Conservation (phyloP, 805 yeast genomes). For the Sugiyamaella smithiae region DNA sequence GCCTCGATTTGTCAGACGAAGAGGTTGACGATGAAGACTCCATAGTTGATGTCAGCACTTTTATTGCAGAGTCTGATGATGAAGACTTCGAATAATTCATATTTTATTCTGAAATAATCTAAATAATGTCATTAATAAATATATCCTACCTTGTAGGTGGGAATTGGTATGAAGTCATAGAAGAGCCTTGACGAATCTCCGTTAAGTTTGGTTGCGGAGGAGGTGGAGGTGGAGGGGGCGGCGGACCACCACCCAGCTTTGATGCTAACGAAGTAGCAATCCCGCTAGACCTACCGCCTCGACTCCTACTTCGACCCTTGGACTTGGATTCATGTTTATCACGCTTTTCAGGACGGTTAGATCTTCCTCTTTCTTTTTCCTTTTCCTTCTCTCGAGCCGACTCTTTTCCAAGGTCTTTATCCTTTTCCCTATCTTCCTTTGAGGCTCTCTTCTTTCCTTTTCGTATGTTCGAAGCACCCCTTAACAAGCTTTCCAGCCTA, state of each 20-base stretch:
- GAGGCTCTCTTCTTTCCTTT: constrained; percentile 22
- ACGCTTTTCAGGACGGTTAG: constrained; percentile 6
- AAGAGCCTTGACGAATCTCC: not conserved
- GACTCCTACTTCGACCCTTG: constrained; percentile 1
- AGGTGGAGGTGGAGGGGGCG: not conserved
- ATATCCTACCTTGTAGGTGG: not conserved
- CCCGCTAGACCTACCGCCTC: not conserved
- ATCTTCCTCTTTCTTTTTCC: not conserved
- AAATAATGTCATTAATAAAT: not conserved
- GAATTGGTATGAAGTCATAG: not conserved
- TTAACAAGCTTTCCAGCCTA: constrained; percentile 34
- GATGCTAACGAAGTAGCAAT: not conserved
- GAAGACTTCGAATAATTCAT: constrained; percentile 5
- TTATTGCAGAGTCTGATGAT: constrained; percentile 3
- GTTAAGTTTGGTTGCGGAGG: not conserved
- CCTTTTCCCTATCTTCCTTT: constrained; percentile 14
- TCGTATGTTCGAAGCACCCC: constrained; percentile 29
- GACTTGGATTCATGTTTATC: constrained; percentile 6
- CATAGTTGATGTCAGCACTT: constrained; percentile 8
- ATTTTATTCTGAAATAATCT: not conserved
- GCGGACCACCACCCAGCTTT: not conserved
- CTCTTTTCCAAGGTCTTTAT: constrained; percentile 13
- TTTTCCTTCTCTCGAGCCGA: constrained; percentile 1
- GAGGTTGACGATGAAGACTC: constrained; percentile 18
- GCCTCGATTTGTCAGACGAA: constrained; percentile 14